These are phyloP conservation scores for Claviceps arundinis DNA, from an alignment of 2,329 filamentous ascomycete genomes.

Conservation along the genomic window DNA sequence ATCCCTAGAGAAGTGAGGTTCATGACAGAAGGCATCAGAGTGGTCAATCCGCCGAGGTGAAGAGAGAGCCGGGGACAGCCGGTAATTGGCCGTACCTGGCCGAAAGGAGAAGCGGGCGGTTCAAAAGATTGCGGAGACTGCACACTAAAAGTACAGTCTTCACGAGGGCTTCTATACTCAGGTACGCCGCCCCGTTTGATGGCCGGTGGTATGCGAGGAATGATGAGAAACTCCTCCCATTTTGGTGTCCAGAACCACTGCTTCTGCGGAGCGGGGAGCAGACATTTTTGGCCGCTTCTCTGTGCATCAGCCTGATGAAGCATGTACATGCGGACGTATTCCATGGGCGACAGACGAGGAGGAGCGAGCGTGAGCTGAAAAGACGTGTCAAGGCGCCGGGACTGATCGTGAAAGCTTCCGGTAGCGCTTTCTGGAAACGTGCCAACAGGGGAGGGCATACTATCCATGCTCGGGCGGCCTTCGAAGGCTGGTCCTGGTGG, in stretches of 20 bases:
- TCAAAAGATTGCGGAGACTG: slow-evolving; percentile 4
- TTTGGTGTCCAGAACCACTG: slow-evolving; percentile 21
- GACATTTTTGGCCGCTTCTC: slow-evolving; percentile 13
- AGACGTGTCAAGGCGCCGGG: neutral
- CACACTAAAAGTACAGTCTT: neutral
- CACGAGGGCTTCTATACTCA: too few species aligned
- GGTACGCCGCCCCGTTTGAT: slow-evolving; percentile 11
- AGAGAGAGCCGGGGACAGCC: slow-evolving; percentile 19
- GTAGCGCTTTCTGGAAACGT: too few species aligned
- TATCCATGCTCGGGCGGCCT: neutral
- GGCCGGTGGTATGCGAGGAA: slow-evolving; percentile 18
- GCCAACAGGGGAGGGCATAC: neutral
- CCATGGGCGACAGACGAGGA: slow-evolving; percentile 26
- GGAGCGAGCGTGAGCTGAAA: neutral
- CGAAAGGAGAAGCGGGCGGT: neutral
- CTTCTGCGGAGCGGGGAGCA: slow-evolving; percentile 17
- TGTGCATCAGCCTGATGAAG: slow-evolving; percentile 19
- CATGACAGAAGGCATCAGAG: slow-evolving; percentile 15
- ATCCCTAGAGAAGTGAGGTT: slow-evolving; percentile 6
- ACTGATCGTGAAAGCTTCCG: too few species aligned
- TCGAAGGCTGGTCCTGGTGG: neutral
- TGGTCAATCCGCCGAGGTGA: slow-evolving; percentile 15
- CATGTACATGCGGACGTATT: slow-evolving; percentile 23
- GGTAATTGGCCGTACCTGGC: neutral
- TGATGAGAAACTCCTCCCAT: slow-evolving; percentile 24